These are phyloP conservation scores for Chlamydomonas incerta DNA, from an alignment of 139 green algal genomes.

Conservation along the genomic window DNA sequence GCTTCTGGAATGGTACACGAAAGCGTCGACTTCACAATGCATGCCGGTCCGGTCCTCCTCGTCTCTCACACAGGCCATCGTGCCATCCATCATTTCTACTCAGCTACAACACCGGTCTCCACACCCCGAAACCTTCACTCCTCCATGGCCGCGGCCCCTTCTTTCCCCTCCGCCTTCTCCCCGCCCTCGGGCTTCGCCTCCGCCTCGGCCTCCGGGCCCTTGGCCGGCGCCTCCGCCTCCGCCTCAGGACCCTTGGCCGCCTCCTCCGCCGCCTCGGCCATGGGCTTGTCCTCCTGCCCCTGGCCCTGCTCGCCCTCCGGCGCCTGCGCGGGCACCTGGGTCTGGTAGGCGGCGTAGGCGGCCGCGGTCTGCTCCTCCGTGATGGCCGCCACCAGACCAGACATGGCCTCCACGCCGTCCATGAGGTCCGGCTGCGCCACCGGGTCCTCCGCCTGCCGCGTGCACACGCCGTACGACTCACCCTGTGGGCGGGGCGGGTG, in stretches of 20 bases:
- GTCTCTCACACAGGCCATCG: too few species aligned
- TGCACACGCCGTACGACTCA: constrained; percentile 43
- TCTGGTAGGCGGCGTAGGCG: not conserved
- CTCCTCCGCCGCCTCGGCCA: not conserved
- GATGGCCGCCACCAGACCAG: constrained; percentile 67
- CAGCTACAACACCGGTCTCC: too few species aligned
- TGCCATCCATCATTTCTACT: too few species aligned
- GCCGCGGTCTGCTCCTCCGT: constrained; percentile 45
- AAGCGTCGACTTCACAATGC: too few species aligned
- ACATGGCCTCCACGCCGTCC: constrained; percentile 64
- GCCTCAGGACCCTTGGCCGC: not conserved
- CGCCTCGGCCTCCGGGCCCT: not conserved
- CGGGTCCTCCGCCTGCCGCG: constrained; percentile 1
- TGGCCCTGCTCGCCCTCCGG: not conserved
- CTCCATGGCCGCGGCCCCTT: not conserved
- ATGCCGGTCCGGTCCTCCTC: too few species aligned
- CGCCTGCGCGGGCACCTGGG: not conserved
- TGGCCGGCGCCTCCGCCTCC: not conserved
- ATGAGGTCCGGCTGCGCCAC: constrained; percentile 53
- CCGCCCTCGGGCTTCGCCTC: not conserved
- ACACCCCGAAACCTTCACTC: not conserved
- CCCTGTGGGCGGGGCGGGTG: constrained; percentile 3
- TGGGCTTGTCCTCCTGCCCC: not conserved
- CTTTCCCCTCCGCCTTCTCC: not conserved
- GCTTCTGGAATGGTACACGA: too few species aligned